Conservation (phyloP, 164 flowering plant species). For the Annona squamosa region DNA sequence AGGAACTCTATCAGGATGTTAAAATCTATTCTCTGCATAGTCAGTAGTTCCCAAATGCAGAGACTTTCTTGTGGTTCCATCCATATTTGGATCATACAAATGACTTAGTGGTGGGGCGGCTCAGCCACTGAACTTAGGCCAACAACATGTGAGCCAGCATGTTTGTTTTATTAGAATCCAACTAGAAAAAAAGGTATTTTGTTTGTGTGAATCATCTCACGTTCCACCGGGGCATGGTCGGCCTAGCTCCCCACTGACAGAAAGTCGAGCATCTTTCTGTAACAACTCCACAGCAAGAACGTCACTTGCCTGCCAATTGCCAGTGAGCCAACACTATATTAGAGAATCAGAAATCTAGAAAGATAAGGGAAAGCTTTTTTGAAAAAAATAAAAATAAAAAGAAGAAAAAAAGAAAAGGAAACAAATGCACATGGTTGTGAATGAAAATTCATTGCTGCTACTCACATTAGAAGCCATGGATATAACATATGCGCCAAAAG, state of each 20-base stretch:
- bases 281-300: constrained; percentile 95
- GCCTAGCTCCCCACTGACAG: constrained; percentile 80
- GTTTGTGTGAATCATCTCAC: constrained; percentile 32
- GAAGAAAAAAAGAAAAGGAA: neutral
- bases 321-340: neutral
- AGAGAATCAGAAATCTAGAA: neutral
- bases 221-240: constrained; percentile 90
- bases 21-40: neutral
- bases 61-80: neutral
- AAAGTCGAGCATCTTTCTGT: constrained; percentile 91
- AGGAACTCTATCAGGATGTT: neutral
- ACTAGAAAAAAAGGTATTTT: neutral
- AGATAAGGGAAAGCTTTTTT: neutral
- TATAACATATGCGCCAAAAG: constrained; percentile 93
- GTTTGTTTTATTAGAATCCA: neutral
- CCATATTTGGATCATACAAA: neutral
- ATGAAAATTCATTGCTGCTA: neutral
- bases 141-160: neutral
- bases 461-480: constrained; percentile 96
- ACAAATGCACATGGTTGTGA: neutral
- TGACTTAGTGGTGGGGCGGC: neutral
- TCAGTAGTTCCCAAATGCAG: no score
- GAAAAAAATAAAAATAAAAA: neutral
- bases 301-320: constrained; percentile 75
- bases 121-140: neutral